Base-by-base conservation (phyloP, 2,329 filamentous ascomycete species). In the Aspergillus thermomutatus region DNA sequence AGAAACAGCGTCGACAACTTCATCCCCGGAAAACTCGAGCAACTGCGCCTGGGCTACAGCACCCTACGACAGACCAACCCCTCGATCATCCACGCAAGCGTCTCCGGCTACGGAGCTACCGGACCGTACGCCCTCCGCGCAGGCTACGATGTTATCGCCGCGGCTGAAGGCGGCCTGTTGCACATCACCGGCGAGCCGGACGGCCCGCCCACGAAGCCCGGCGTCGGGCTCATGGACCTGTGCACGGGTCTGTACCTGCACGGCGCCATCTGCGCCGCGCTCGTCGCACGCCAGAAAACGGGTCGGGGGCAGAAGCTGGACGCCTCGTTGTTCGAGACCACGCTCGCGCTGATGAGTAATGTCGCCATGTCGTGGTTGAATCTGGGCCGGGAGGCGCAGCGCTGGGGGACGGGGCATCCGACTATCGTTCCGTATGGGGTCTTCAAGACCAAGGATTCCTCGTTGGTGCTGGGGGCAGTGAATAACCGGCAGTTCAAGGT, bases 401-500 rank as follows among this genome's bases (percentile, higher is more conserved):
- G 78, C 9, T 80, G 74, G 69, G 78, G 79, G 3, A 77, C 76
- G 5, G 74, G 70, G 23, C 79, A 81, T 66, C 78, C 79, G 1
- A 78, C 72, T 37, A 76, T 80, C 31, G 78, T 77, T 10, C 79
- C 78, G 1, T 82, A 80, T 52, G 72, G 79, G 55, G 76, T 75
- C 0, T 81, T 90, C 72, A 82, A 85, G 66, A 90, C 88, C 3
- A 83, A 82, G 54, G 87, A 91, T 59, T 86, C 87, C n/a, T 84
- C 86, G 56, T 80, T 91, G 37, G 79, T 91, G 21, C 80, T 90
- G 49, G 88, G 88, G 4, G 87, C 87, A 27, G 87, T 86, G n/a
- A 91, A 91, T 64, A 86, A 90, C 67, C 80, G 83, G 5, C 79
- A 90, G 1, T 91, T 89, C 60, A 82, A 82, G 17, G 80, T 88